Conservation (phyloP, 2,329 filamentous ascomycete genomes). For the Beauveria pseudobassiana region DNA sequence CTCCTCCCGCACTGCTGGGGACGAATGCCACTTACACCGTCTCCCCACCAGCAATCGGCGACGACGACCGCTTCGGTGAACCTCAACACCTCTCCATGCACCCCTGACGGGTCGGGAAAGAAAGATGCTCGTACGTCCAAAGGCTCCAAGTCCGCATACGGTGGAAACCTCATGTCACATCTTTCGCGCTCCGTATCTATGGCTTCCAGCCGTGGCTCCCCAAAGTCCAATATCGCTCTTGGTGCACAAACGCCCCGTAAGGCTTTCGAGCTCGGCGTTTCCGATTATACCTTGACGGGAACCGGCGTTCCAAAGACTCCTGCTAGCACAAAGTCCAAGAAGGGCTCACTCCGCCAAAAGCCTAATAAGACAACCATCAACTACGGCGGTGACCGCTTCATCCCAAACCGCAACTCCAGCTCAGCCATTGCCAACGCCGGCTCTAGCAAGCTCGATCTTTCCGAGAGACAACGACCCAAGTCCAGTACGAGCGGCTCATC, state of each 20-base stretch:
- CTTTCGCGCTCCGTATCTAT: conserved; percentile 64
- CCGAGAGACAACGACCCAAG: conserved; percentile 66
- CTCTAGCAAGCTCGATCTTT: conserved; percentile 70
- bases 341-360: conserved; percentile 45
- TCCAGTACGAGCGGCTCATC: conserved; percentile 65
- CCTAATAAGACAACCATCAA: conserved; percentile 70
- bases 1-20: conserved; percentile 88
- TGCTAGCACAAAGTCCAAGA: conserved; percentile 47
- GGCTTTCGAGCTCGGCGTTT: conserved; percentile 79
- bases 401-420: conserved; percentile 86
- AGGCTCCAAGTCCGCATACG: conserved; percentile 66
- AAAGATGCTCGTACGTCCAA: conserved; percentile 39
- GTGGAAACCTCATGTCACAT: conserved; percentile 70
- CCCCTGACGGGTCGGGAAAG: conserved; percentile 54
- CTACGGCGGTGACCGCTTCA: conserved; percentile 86
- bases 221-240: conserved; percentile 92
- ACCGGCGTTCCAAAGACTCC: conserved; percentile 64
- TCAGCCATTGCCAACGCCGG: conserved; percentile 78
- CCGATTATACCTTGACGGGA: conserved; percentile 84
- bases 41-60: conserved; percentile 62
- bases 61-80: conserved; percentile 42
- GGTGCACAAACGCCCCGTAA: conserved; percentile 69
- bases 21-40: conserved; percentile 90
- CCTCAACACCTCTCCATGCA: conserved; percentile 66
- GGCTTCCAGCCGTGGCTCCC: conserved; percentile 70